Evolutionary conservation across 345 rosid genomes (phyloP), one percentile per base, ranked within the genome.

Genomic region (Fremontodendron californicum): DNA sequence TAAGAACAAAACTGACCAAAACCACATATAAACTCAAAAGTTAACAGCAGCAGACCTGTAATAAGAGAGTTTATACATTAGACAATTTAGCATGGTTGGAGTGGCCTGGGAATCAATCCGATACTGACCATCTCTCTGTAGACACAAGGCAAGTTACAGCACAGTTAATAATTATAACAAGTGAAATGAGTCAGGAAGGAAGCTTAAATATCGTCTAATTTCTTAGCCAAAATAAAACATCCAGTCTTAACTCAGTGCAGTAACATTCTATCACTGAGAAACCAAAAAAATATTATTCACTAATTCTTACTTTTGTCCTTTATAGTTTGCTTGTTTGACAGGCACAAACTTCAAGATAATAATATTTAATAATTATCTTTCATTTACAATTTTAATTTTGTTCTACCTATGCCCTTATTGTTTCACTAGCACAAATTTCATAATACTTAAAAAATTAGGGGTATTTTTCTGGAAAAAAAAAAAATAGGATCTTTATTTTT

Each of bases 41-140:
- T 63, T 43, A 18, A 33, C 12, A 48, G 70, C 78, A 65, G 27
- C 86, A 11, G 71, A 96, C 99, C 99, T 94, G 92, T 89, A 96
- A 88, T 96, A 96, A 13, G 92, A 92, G 21, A 96, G 97, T 82
- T 92, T 96, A 89, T 94, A 94, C 99, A 96, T 96, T 27, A 96
- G 97, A 84, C 90, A 86, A 15, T 60, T 60, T 31, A 60, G 65
- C 65, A 60, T 60, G 37, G 65, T 60, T 5, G 65, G 39, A 86
- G 98, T 92, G 78, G 99, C 99, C 83, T 94, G 90, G 37, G 92
- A 85, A 86, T 96, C 98, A 33, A 96, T 94, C 74, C 98, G 93
- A 79, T 96, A 96, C 73, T 96, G 93, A 19, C 99, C 99, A 79
- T 96, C 98, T 81, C 97, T 90, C 99, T 96, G 78, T 45, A 65